Conservation (phyloP, 1,139 yeast genomes). For the Zhuliangozyma parablackwelliae region DNA sequence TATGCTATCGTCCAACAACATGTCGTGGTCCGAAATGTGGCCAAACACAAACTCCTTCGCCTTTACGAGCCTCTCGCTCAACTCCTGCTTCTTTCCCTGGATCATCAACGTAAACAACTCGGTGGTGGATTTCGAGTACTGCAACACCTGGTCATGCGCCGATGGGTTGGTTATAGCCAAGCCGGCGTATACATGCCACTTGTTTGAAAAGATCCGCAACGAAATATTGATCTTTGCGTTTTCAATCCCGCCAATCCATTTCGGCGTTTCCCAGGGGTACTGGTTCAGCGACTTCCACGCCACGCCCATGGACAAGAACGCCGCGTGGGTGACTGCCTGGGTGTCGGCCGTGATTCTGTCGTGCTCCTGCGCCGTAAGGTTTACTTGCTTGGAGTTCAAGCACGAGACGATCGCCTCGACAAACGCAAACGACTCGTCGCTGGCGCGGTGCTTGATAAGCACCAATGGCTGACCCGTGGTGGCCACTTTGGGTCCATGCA, state of each 20-base stretch:
- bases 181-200: constrained; percentile 99
- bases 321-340: constrained; percentile 98
- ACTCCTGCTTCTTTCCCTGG: constrained; percentile 56
- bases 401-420: constrained; percentile 67
- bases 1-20: constrained; percentile 74
- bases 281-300: constrained; percentile 86
- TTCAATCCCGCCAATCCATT: constrained; percentile 91
- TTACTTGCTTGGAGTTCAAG: constrained; percentile 73
- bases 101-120: constrained; percentile 82
- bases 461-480: constrained; percentile 93
- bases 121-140: constrained; percentile 80
- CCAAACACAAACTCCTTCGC: constrained; percentile 80
- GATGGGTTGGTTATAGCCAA: constrained; percentile 92
- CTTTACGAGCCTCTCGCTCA: constrained; percentile 51
- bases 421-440: constrained; percentile 50
- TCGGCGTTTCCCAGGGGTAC: constrained; percentile 88
- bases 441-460: constrained; percentile 69
- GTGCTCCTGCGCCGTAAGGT: constrained; percentile 77
- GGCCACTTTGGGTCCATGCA: constrained; percentile 91
- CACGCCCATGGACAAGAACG: constrained; percentile 91
- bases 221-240: constrained; percentile 94
- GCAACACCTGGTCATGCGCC: constrained; percentile 87
- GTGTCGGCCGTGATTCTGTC: constrained; percentile 96
- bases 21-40: constrained; percentile 46
- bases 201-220: constrained; percentile 81